Evolutionary conservation across 139 green algal genomes (phyloP), one percentile per base, ranked within the genome.

Genomic region (Trebouxia sp.): DNA sequence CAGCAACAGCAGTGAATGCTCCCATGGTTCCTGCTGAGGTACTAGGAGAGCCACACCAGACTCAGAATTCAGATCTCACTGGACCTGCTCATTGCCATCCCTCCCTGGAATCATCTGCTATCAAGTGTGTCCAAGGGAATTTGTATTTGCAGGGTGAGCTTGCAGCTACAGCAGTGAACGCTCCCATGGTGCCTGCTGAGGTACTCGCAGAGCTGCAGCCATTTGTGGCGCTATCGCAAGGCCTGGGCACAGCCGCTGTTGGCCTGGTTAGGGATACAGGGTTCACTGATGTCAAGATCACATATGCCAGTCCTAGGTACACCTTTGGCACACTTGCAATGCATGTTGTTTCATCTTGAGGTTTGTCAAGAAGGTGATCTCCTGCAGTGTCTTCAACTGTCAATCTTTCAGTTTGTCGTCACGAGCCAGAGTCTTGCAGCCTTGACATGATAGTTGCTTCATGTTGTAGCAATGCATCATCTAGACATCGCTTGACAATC

Each of bases 21-120:
- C 95, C 95, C 45, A 96, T 98, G 93, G 90, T 98, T 65, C 87
- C 95, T 9, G 80, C 89, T n/a, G 96, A 98, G 91, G 91, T 98
- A 51, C 89, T 97, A 32, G 83, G 87, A 80, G 96, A 99, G 91
- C 91, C 98, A 83, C 83, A 91, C n/a, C n/a, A n/a, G n/a, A n/a
- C n/a, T n/a, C n/a, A n/a, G n/a, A n/a, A n/a, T n/a, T n/a, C n/a
- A n/a, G n/a, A n/a, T n/a, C n/a, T n/a, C n/a, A n/a, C n/a, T n/a
- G n/a, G n/a, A n/a, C n/a, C n/a, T n/a, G n/a, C n/a, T n/a, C n/a
- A n/a, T n/a, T n/a, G n/a, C n/a, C n/a, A n/a, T n/a, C n/a, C n/a
- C n/a, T n/a, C n/a, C n/a, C n/a, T n/a, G n/a, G n/a, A n/a, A n/a
- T n/a, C n/a, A n/a, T n/a, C n/a, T n/a, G n/a, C n/a, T n/a, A n/a